A percentile compares a stretch with the other conserved stretches of the same genome.
phyloP scores from a whole-genome alignment of 306 rosid species.

The Oemleria cerasiformis region DNA sequence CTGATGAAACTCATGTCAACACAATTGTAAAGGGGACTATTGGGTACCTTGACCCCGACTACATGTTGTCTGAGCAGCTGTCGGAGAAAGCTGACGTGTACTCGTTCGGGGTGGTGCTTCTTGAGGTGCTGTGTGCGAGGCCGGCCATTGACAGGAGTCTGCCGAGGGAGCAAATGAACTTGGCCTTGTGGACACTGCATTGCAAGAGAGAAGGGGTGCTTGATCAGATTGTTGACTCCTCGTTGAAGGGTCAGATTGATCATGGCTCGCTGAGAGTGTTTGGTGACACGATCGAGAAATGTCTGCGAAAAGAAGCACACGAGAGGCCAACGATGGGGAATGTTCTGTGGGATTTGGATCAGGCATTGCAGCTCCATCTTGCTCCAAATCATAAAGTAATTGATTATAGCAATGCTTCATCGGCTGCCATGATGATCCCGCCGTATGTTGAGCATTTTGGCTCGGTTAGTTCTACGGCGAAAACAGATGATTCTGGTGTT shows the following conservation, averaged over 20 bases:
- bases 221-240: slow-evolving; percentile 44
- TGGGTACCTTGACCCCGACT: slow-evolving; percentile 55
- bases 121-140: slow-evolving; percentile 52
- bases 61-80: slow-evolving; percentile 36
- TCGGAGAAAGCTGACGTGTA: slow-evolving; percentile 54
- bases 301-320: slow-evolving; percentile 33
- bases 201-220: slow-evolving; percentile 41
- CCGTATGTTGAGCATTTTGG: slow-evolving; percentile 25
- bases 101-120: slow-evolving; percentile 54
- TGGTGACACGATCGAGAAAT: slow-evolving; percentile 39
- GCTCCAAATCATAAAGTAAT: slow-evolving; percentile 26
- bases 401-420: slow-evolving; percentile 23
- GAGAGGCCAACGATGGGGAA: slow-evolving; percentile 50
- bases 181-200: slow-evolving; percentile 45
- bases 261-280: slow-evolving; percentile 46
- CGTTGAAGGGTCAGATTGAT: slow-evolving; percentile 36
- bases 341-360: slow-evolving; percentile 54
- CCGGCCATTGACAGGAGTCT: slow-evolving; percentile 35
- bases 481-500: slow-evolving; percentile 8
- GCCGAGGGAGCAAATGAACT: slow-evolving; percentile 44
- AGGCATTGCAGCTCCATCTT: slow-evolving; percentile 49
- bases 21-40: slow-evolving; percentile 47
- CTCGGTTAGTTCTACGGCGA: slow-evolving; percentile 22
- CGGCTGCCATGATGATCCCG: slow-evolving; percentile 17
- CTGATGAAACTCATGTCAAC: slow-evolving; percentile 44